Evolutionary conservation across 2,329 filamentous ascomycete genomes (phyloP).

Genomic region (Drechslerella coelobrocha): DNA sequence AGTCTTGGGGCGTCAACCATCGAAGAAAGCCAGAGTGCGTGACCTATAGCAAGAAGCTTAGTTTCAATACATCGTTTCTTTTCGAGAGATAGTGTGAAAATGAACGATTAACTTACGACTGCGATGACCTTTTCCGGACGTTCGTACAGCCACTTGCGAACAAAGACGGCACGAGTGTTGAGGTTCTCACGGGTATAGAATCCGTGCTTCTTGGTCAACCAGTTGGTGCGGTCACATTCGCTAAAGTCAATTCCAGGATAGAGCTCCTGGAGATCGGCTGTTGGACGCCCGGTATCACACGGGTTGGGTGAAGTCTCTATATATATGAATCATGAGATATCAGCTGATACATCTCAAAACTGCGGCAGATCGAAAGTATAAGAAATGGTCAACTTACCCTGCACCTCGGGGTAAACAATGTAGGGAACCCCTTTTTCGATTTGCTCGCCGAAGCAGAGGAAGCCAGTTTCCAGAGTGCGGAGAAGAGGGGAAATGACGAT

Average conservation of each 20-base stretch:
- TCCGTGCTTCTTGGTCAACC: conserved; percentile 36
- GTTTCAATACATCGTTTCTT: background rate
- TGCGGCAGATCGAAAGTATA: background rate
- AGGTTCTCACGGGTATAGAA: conserved; percentile 47
- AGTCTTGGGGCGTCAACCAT: conserved; percentile 43
- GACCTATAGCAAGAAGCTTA: conserved; percentile 12
- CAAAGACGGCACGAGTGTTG: conserved; percentile 25
- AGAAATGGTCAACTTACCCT: conserved; percentile 19
- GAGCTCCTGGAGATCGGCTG: conserved; percentile 7
- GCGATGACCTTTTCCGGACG: conserved; percentile 41
- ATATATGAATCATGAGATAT: too few relatives aligned
- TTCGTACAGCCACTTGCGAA: conserved; percentile 43
- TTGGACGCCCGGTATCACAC: conserved; percentile 36
- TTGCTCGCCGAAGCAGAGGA: conserved; percentile 26
- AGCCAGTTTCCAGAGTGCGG: conserved; percentile 41
- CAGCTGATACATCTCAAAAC: background rate
- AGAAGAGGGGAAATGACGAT: conserved; percentile 41
- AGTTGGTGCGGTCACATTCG: conserved; percentile 38
- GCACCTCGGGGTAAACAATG: conserved; percentile 27
- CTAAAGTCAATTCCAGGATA: conserved; percentile 33
- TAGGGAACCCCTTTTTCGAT: conserved; percentile 21
- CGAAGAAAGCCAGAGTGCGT: conserved; percentile 44
- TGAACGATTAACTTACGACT: conserved; percentile 19
- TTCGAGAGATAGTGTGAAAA: background rate
- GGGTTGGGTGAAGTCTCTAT: conserved; percentile 41